phyloP scores from a whole-genome alignment of 495 filamentous ascomycete genomes.

The Tuber aestivum region DNA sequence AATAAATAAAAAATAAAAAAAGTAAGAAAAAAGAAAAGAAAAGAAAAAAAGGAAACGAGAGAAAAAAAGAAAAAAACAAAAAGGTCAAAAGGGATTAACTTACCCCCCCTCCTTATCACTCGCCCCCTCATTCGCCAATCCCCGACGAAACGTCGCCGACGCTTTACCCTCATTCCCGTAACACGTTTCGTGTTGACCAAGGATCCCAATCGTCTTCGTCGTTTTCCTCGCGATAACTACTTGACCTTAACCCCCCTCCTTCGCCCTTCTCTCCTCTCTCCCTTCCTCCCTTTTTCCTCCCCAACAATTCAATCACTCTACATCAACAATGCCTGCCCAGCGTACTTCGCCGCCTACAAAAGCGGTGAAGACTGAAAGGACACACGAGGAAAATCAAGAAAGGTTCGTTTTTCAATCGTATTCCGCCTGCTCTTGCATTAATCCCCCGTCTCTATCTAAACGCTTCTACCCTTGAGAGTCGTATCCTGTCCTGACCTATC shows the following conservation, averaged over 20 bases:
- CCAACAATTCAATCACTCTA: conserved; percentile 11
- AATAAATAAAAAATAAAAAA: neutral
- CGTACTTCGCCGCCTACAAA: conserved; percentile 37
- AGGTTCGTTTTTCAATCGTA: conserved; percentile 49
- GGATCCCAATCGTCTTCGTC: conserved; percentile 12
- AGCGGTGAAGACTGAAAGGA: conserved; percentile 57
- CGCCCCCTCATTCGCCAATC: conserved; percentile 16
- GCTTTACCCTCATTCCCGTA: conserved; percentile 32
- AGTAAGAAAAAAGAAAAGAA: neutral
- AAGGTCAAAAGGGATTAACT: neutral
- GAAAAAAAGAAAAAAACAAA: neutral
- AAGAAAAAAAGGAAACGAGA: neutral
- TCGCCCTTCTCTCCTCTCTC: conserved; percentile 20
- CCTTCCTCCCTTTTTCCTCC: conserved; percentile 13
- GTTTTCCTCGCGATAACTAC: conserved; percentile 24
- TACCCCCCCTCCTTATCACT: conserved; percentile 1
- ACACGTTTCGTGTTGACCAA: conserved; percentile 35
- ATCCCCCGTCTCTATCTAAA: conserved; percentile 7
- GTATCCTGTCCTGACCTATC: conserved; percentile 22
- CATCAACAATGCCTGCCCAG: conserved; percentile 37
- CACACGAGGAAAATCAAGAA: conserved; percentile 88
- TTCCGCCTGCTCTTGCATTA: conserved; percentile 10
- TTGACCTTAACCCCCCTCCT: neutral
- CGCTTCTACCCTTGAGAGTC: neutral
- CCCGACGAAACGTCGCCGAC: conserved; percentile 22